These are phyloP conservation scores for Eremothecium sinecaudum DNA, from an alignment of 1,139 yeast genomes.

Conservation along the genomic window DNA sequence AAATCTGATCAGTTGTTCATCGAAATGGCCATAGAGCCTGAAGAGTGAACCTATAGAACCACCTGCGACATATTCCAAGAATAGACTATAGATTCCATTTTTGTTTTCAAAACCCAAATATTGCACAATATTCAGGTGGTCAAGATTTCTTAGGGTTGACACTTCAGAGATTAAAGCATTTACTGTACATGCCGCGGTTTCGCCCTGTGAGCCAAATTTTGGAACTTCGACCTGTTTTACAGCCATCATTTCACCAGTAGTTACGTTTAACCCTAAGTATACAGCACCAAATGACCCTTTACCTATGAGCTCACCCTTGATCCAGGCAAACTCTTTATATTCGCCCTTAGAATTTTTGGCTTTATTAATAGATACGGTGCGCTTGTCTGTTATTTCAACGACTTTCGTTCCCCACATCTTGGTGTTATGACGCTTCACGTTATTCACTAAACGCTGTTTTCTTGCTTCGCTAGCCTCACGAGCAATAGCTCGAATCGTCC, in stretches of 20 bases:
- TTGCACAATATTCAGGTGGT: constrained; percentile 90
- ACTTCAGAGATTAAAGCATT: constrained; percentile 87
- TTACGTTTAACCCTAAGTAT: constrained; percentile 81
- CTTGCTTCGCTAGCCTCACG: constrained; percentile 72
- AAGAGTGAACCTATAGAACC: constrained; percentile 89
- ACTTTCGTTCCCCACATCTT: constrained; percentile 97
- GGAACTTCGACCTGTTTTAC: constrained; percentile 88
- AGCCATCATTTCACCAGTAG: constrained; percentile 98
- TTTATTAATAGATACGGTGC: constrained; percentile 36
- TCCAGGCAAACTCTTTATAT: constrained; percentile 89
- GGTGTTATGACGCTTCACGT: constrained; percentile 66
- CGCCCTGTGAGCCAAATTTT: constrained; percentile 37
- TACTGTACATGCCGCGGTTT: constrained; percentile 44
- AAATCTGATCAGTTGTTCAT: constrained; percentile 62
- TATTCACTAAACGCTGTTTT: constrained; percentile 28
- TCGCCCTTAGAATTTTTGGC: constrained; percentile 52
- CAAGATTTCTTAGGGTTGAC: constrained; percentile 86
- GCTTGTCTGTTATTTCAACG: constrained; percentile 77
- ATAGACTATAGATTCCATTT: constrained; percentile 67
- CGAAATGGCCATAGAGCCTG: constrained; percentile 76
- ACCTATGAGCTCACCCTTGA: constrained; percentile 93
- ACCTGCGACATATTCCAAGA: constrained; percentile 94
- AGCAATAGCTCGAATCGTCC: constrained; percentile 86
- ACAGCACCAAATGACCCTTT: constrained; percentile 98
- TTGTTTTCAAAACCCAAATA: constrained; percentile 86